Evolutionary conservation across 352 stramenopile species (phyloP).

Genomic region (Phytopythium kandeliae): DNA sequence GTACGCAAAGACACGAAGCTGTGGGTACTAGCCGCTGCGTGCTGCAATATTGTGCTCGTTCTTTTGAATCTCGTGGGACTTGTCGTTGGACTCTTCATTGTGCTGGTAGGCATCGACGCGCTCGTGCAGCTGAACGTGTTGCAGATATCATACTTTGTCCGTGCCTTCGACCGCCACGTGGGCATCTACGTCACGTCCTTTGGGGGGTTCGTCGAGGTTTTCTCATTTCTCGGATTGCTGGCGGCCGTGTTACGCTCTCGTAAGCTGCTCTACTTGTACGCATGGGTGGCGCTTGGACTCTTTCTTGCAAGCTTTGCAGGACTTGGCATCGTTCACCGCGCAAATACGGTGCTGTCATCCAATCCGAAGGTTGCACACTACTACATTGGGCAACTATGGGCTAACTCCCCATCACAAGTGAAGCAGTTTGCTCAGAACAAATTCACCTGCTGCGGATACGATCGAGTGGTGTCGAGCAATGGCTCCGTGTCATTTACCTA

Average conservation of each 20-base stretch:
- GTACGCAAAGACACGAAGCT: not conserved
- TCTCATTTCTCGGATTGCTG: slow-evolving; percentile 23
- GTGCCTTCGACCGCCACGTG: slow-evolving; percentile 45
- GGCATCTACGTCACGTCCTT: slow-evolving; percentile 39
- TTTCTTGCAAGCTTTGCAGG: slow-evolving; percentile 36
- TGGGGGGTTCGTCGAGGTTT: slow-evolving; percentile 29
- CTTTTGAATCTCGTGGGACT: slow-evolving; percentile 16
- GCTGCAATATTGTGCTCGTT: slow-evolving; percentile 7
- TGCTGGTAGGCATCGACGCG: slow-evolving; percentile 44
- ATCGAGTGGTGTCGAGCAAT: slow-evolving; percentile 19
- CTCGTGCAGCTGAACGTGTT: slow-evolving; percentile 67
- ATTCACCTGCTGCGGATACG: slow-evolving; percentile 42
- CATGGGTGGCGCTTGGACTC: slow-evolving; percentile 22
- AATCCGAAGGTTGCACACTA: slow-evolving; percentile 3
- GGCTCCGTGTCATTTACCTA: slow-evolving; percentile 28
- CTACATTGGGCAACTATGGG: slow-evolving; percentile 20
- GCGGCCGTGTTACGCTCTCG: slow-evolving; percentile 19
- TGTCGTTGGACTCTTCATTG: slow-evolving; percentile 22
- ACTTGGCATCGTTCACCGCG: slow-evolving; percentile 36
- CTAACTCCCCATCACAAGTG: slow-evolving; percentile 16
- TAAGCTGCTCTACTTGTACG: slow-evolving; percentile 24
- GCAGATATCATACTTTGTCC: slow-evolving; percentile 50
- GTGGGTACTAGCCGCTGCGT: not conserved
- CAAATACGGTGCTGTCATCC: slow-evolving; percentile 5
- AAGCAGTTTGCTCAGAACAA: slow-evolving; percentile 49